Conservation (phyloP, 2,329 filamentous ascomycete species). For the Trichoderma cornu-damae region DNA sequence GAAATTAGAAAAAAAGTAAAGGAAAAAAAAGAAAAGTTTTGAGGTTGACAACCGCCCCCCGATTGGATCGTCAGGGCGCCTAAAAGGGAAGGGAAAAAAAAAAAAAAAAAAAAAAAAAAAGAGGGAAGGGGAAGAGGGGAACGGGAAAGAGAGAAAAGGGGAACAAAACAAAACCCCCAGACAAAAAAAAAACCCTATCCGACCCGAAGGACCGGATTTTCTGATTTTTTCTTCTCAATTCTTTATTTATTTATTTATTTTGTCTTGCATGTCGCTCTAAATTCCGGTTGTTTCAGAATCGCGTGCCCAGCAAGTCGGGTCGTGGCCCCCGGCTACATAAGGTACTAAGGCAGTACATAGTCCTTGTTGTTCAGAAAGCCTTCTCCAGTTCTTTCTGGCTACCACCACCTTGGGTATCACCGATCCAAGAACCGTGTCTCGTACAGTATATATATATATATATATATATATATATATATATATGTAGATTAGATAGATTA, state of each 20-base stretch:
- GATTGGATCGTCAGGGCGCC: slow-evolving; percentile 1
- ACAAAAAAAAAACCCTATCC: slow-evolving; percentile 5
- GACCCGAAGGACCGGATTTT: slow-evolving; percentile 22
- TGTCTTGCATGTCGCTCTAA: slow-evolving; percentile 17
- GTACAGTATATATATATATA: neutral
- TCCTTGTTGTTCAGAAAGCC: slow-evolving; percentile 7
- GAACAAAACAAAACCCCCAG: slow-evolving; percentile 11
- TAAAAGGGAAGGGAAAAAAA: no score
- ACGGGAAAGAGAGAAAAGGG: neutral
- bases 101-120: no score
- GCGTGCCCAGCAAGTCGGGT: slow-evolving; percentile 17
- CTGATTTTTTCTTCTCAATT: no score
- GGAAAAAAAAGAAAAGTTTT: no score
- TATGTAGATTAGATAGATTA: no score
- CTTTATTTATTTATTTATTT: no score
- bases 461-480: no score
- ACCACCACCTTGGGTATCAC: neutral
- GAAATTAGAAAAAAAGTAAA: no score
- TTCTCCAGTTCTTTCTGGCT: slow-evolving; percentile 18
- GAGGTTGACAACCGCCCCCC: neutral
- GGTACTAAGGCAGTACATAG: no score
- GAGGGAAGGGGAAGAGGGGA: no score
- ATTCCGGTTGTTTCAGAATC: slow-evolving; percentile 18
- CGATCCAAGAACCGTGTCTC: no score
- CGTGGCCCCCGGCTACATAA: slow-evolving; percentile 10